phyloP scores from a whole-genome alignment of 495 filamentous ascomycete genomes.

The Immersiella caudata region DNA sequence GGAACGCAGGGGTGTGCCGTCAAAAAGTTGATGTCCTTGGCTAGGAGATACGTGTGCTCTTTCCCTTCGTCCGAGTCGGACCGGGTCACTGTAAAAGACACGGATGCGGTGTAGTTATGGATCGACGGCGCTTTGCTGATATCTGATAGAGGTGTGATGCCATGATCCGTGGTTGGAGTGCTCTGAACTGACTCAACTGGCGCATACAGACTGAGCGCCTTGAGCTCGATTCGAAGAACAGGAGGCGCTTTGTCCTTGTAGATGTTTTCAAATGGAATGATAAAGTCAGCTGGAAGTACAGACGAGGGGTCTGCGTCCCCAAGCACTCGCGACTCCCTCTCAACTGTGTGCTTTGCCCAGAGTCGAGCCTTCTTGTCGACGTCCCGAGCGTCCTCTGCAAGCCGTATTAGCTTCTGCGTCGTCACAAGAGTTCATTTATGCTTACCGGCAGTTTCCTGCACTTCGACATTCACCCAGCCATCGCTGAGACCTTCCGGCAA shows the following conservation, averaged over 20 bases:
- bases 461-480: constrained; percentile 67
- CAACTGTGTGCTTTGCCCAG: constrained; percentile 52
- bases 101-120: constrained; percentile 53
- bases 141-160: constrained; percentile 37
- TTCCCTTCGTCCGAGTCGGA: constrained; percentile 40
- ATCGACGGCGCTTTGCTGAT: constrained; percentile 40
- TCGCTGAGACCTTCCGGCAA: constrained; percentile 54
- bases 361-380: constrained; percentile 51
- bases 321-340: constrained; percentile 55
- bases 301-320: constrained; percentile 51
- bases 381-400: constrained; percentile 43
- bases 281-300: constrained; percentile 60
- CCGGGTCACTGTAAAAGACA: constrained; percentile 55
- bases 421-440: constrained; percentile 3
- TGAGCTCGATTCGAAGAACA: constrained; percentile 46
- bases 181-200: constrained; percentile 40
- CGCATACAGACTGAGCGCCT: constrained; percentile 44
- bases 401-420: background rate
- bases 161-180: constrained; percentile 40
- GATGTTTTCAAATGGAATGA: constrained; percentile 55
- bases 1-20: constrained; percentile 66
- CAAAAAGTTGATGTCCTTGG: constrained; percentile 67
- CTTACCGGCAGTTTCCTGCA: constrained; percentile 54
- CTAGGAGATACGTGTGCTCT: constrained; percentile 51
- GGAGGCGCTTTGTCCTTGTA: constrained; percentile 47